A percentile compares a stretch with the other conserved stretches of the same genome.
These are phyloP conservation scores for Dysphania ambrosioides DNA, from an alignment of 148 eudicot genomes.

Conservation along the genomic window DNA sequence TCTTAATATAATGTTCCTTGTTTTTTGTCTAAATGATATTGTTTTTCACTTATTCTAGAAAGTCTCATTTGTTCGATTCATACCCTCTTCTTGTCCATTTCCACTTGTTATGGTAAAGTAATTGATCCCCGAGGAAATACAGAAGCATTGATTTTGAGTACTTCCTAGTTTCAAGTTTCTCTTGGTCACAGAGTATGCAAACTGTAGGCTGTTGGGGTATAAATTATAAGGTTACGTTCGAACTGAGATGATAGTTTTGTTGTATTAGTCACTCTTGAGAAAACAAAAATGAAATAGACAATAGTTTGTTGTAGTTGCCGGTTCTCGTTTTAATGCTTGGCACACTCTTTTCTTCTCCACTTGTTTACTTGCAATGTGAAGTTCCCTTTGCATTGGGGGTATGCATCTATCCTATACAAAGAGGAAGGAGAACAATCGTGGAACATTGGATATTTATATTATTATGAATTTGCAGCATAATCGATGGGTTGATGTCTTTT, in stretches of 20 bases:
- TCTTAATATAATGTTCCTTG: conserved; percentile 7
- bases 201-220: not conserved
- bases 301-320: not conserved
- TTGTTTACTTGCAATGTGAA: not conserved
- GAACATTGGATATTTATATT: no score
- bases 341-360: not conserved
- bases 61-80: conserved; percentile 15
- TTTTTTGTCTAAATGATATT: not conserved
- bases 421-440: no score
- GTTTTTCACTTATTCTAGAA: conserved; percentile 10
- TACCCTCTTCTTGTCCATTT: not conserved
- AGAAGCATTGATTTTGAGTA: not conserved
- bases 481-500: not conserved
- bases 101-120: conserved; percentile 1
- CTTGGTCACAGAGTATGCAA: not conserved
- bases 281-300: not conserved
- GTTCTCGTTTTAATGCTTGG: not conserved
- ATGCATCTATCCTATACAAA: no score
- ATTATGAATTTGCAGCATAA: no score
- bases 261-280: not conserved
- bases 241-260: not conserved
- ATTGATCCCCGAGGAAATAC: not conserved
- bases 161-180: not conserved
- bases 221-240: not conserved
- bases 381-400: no score